Base-by-base conservation (phyloP, 495 filamentous ascomycete genomes). In the Xylaria sp. region DNA sequence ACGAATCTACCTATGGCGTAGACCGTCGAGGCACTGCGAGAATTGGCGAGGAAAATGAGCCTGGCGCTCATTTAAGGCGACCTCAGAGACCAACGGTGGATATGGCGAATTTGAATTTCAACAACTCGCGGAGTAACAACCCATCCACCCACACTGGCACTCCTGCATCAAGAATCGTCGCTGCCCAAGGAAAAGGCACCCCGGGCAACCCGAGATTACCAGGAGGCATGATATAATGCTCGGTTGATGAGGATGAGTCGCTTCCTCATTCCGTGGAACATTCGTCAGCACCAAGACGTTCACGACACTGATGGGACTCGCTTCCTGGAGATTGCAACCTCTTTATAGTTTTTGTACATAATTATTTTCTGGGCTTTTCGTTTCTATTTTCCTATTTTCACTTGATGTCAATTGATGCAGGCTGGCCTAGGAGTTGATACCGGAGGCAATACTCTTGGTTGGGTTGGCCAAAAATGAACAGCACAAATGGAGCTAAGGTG, bases 61-160 rank as follows among this genome's bases (percentile, higher is more conserved):
- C 78, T 73, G 46, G 72, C 72, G 72, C 80, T 73, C 64, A 78
- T 26, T 83, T 85, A 41, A 82, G 85, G 46, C 82, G 85, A 55
- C 79, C 90, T 6, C 86, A 87, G 74, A 90, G 88, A 74, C 89
- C 91, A 68, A 57, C 35, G 35, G n/a, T 14, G 19, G 61, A 58
- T 37, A 33, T 17, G 41, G 31, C 58, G 19, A 41, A 31, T 26
- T 11, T 43, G 24, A 55, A 37, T 26, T 65, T 65, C n/a, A 37
- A 37, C 84, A 81, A 29, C 86, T 83, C 72, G 86, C 86, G 71
- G 81, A 74, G 75, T 79, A 88, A 79, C 48, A 78, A 74, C 43
- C 74, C 79, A 8, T 74, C 81, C 29, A 41, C 76, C 11, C 74
- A 70, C 57, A 76, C 73, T 15, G 78, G 78, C 6, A 77, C 80